Base-by-base conservation (phyloP, 331 rosid species). In the Phaseolus coccineus region DNA sequence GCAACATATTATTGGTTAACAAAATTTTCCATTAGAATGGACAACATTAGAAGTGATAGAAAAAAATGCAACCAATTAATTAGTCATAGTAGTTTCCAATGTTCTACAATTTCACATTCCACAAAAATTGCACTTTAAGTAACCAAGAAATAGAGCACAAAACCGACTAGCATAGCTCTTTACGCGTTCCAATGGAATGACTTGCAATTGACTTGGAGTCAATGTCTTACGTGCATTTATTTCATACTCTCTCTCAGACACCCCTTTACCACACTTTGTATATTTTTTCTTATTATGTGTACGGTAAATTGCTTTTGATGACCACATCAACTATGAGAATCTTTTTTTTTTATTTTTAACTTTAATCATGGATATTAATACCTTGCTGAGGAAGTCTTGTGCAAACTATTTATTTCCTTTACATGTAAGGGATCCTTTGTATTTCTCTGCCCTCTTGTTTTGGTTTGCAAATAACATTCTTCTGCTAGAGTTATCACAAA, bases 311-410 rank as follows among this genome's bases (percentile, higher is more conserved):
- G 15, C 80, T 65, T 73, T 66, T 14, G 69, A 68, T 53, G 63
- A 42, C 62, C 42, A 5, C 22, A 71, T 44, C 63, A 61, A 31
- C 9, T 19, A 65, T 27, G 63, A 67, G 76, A 81, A 74, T 55
- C 64, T 74, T 75, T 48, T 69, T 75, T 19, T 19, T 19, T n/a
- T n/a, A n/a, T n/a, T n/a, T 19, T 69, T 58, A 16, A 68, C 77
- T 46, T 81, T 57, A 71, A 74, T 25, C n/a, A 11, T 51, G 39
- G 51, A 51, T 6, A 30, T 24, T 51, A 48, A 28, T 65, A 28
- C 59, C 76, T 62, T 81, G 55, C 33, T 31, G 46, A 67, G 40
- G 71, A 81, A 81, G 80, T 56, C 56, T 65, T 46, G 40, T 75
- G 19, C 52, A 10, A 47, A 74, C 77, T 68, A 46, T 81, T 66